Conservation (phyloP, 352 stramenopile genomes). For the Phytophthora nicotianae region DNA sequence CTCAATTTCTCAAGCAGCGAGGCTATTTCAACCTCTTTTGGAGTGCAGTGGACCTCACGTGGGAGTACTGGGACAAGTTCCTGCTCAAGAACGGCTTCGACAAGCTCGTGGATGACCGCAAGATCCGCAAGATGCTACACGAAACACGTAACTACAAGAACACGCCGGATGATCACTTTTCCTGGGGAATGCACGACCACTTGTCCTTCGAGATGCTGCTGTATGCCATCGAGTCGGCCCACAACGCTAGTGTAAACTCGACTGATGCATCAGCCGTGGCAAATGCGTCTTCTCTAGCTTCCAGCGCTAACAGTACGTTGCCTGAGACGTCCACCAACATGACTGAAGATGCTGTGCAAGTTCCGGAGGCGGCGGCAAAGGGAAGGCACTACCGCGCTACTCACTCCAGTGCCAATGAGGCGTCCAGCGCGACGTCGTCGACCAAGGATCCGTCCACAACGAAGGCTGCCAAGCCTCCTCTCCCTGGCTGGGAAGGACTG, state of each 20-base stretch:
- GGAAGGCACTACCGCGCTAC: conserved; percentile 31
- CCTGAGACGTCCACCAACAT: conserved; percentile 12
- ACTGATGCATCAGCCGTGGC: conserved; percentile 5
- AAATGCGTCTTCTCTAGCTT: not conserved
- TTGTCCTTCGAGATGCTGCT: conserved; percentile 77
- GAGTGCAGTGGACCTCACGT: conserved; percentile 64
- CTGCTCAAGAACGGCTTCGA: conserved; percentile 68
- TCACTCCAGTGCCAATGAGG: conserved; percentile 7
- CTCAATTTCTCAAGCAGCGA: conserved; percentile 69
- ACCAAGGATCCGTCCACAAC: conserved; percentile 12
- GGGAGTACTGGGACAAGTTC: conserved; percentile 78
- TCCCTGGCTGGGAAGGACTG: conserved; percentile 61
- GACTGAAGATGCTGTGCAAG: conserved; percentile 14
- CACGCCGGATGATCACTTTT: conserved; percentile 65
- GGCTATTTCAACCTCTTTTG: conserved; percentile 80
- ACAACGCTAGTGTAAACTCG: conserved; percentile 41
- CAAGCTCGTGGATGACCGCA: conserved; percentile 69
- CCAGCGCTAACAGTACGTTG: not conserved
- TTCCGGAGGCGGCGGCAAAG: conserved; percentile 25
- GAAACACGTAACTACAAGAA: conserved; percentile 62
- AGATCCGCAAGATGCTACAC: conserved; percentile 70
- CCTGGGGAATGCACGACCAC: conserved; percentile 74
- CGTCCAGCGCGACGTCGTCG: conserved; percentile 2
- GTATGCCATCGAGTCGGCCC: conserved; percentile 58
- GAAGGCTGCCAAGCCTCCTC: conserved; percentile 15